Percentiles rank a stretch among this genome's conserved stretches.
Conservation (phyloP, 306 rosid genomes). For the Citrullus amarus region DNA sequence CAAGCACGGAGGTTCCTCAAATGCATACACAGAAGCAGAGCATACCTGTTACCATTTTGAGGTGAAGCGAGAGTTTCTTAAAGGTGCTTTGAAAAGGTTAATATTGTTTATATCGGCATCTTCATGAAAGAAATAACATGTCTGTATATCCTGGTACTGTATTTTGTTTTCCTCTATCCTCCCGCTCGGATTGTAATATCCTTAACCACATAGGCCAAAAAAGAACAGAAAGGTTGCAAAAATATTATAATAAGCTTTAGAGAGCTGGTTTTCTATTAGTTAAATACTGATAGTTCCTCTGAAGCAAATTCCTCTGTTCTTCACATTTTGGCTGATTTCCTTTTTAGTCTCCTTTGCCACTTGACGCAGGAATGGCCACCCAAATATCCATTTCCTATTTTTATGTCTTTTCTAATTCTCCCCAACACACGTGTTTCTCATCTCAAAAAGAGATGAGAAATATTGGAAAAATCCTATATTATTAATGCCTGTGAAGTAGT, state of each 20-base stretch:
- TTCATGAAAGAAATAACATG: background rate
- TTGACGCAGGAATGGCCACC: background rate
- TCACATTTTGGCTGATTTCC: background rate
- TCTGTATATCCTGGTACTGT: background rate
- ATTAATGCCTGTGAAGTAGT: background rate
- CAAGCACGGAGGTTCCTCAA: conserved; percentile 95
- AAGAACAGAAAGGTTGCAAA: background rate
- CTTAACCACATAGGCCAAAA: background rate
- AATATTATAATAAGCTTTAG: background rate
- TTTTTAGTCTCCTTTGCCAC: background rate
- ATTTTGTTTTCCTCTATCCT: background rate
- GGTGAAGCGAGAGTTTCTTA: conserved; percentile 75
- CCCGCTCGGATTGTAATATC: background rate
- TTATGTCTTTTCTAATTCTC: background rate
- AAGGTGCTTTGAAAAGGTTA: conserved; percentile 86
- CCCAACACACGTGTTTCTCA: background rate
- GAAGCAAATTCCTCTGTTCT: background rate
- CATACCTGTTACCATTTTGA: conserved; percentile 97
- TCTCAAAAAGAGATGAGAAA: background rate
- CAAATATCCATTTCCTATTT: background rate
- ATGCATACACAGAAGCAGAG: conserved; percentile 87
- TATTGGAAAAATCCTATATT: background rate
- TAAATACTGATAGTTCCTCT: background rate
- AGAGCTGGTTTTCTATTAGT: background rate
- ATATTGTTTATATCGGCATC: conserved; percentile 1